These are phyloP conservation scores for Epichloe gansuensis DNA, from an alignment of 2,329 filamentous ascomycete species.

Conservation along the genomic window DNA sequence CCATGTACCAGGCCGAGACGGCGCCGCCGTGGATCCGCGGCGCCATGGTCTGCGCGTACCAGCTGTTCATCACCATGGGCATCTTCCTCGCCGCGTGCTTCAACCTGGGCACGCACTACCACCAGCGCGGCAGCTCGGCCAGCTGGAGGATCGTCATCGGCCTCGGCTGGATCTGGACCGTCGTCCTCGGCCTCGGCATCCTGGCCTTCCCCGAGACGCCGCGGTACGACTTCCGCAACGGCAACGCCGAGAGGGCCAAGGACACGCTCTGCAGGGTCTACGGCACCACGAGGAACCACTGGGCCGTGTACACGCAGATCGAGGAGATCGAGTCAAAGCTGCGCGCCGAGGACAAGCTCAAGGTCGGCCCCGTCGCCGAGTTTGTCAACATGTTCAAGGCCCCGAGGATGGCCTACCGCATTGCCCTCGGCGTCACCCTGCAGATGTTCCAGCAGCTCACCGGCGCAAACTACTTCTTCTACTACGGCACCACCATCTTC, in stretches of 20 bases:
- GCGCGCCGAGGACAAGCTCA: constrained; percentile 29
- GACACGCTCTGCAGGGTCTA: constrained; percentile 36
- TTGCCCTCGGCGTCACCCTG: constrained; percentile 44
- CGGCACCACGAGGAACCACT: constrained; percentile 29
- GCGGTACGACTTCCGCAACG: constrained; percentile 36
- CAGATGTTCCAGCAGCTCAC: constrained; percentile 58
- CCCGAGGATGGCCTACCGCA: constrained; percentile 50
- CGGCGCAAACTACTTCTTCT: constrained; percentile 55
- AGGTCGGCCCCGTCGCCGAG: constrained; percentile 28
- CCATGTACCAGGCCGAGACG: constrained; percentile 65
- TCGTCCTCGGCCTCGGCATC: constrained; percentile 35
- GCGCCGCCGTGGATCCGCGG: constrained; percentile 54
- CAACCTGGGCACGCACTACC: constrained; percentile 47
- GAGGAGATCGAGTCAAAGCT: constrained; percentile 42
- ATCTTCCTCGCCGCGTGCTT: constrained; percentile 47
- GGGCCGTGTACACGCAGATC: constrained; percentile 33
- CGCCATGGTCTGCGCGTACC: constrained; percentile 52
- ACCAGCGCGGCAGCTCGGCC: constrained; percentile 31
- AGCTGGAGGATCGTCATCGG: constrained; percentile 50
- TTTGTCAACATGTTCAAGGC: constrained; percentile 50
- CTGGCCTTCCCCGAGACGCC: constrained; percentile 40
- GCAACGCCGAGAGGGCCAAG: constrained; percentile 32
- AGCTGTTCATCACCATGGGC: constrained; percentile 60
- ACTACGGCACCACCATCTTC: constrained; percentile 45
- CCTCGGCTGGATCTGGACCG: constrained; percentile 37